Conservation (phyloP, 257 asterid genomes). For the Ligustrum vulgare region DNA sequence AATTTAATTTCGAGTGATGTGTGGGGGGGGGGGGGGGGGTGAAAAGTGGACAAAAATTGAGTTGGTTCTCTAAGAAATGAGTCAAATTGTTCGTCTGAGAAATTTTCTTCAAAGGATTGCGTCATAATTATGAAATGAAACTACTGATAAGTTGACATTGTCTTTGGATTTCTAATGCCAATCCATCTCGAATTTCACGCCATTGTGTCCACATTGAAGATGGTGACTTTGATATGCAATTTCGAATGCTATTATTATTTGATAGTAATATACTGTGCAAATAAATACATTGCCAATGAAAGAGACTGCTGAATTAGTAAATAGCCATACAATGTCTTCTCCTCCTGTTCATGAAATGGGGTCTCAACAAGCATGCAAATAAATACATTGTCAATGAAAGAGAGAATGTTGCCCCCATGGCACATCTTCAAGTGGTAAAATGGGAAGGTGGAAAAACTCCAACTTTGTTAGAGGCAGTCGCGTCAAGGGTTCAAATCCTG, state of each 20-base stretch:
- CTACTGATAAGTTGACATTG: not conserved
- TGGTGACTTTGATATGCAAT: constrained; percentile 24
- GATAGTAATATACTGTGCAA: not conserved
- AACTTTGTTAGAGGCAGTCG: too few species aligned
- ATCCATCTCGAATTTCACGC: constrained; percentile 13
- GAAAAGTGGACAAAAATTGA: not conserved
- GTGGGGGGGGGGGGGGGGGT: too few species aligned
- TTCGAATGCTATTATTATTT: not conserved
- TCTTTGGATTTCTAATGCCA: not conserved
- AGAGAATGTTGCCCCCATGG: too few species aligned
- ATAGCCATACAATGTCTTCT: constrained; percentile 29
- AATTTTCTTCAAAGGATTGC: not conserved
- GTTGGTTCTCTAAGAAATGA: too few species aligned
- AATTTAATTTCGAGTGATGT: too few species aligned
- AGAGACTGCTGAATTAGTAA: constrained; percentile 23
- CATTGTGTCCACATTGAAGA: constrained; percentile 37
- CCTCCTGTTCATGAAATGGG: not conserved
- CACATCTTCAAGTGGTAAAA: too few species aligned
- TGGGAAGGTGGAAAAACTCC: too few species aligned
- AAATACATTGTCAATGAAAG: constrained; percentile 31
- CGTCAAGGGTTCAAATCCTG: too few species aligned
- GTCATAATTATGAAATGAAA: not conserved
- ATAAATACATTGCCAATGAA: constrained; percentile 31
- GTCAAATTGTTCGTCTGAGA: too few species aligned
- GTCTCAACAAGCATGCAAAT: not conserved